Conservation (phyloP, 371 early-diverging fungal species). For the Mortierella sp. region DNA sequence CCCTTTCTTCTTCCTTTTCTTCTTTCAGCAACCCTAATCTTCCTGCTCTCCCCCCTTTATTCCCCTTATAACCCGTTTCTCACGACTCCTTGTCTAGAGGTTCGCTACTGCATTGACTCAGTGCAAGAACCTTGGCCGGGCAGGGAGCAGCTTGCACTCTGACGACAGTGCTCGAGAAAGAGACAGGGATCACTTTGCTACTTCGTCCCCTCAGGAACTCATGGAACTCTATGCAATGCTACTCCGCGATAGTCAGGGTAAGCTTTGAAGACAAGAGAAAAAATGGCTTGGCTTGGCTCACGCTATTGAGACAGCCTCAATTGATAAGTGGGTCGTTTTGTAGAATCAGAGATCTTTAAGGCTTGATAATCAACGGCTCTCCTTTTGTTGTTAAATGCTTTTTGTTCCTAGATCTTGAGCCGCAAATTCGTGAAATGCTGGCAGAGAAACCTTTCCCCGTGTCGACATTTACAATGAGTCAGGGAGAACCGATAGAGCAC, state of each 20-base stretch:
- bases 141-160: not conserved
- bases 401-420: conserved; percentile 14
- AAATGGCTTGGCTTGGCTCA: no score
- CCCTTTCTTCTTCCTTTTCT: not conserved
- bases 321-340: no score
- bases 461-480: conserved; percentile 29
- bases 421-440: conserved; percentile 26
- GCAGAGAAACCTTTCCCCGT: conserved; percentile 30
- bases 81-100: conserved; percentile 12
- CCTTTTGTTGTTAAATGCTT: no score
- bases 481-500: conserved; percentile 26
- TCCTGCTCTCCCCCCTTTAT: conserved; percentile 1
- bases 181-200: conserved; percentile 17
- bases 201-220: conserved; percentile 36
- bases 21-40: not conserved
- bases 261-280: no score
- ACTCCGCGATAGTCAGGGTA: conserved; percentile 33
- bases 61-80: not conserved
- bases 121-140: conserved; percentile 6
- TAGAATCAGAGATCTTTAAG: no score
- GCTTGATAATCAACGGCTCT: no score
- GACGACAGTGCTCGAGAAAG: not conserved
- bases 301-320: no score
- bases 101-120: conserved; percentile 34
- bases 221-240: conserved; percentile 36